These are phyloP conservation scores for Hypomontagnella monticulosa DNA, from an alignment of 495 filamentous ascomycete species.

Conservation along the genomic window DNA sequence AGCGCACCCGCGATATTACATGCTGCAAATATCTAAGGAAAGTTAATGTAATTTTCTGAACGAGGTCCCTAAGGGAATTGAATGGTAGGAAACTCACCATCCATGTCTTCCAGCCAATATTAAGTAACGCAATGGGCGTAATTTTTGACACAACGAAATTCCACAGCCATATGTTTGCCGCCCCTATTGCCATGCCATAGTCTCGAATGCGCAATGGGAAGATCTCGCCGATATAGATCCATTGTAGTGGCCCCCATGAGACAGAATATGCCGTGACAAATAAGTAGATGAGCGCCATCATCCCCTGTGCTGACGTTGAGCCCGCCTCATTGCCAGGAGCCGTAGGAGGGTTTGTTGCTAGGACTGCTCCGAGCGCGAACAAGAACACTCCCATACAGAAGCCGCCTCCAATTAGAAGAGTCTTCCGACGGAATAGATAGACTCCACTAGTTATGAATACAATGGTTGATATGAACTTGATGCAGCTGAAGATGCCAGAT, in stretches of 20 bases:
- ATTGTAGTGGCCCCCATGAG: slow-evolving; percentile 24
- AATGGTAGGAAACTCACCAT: background rate
- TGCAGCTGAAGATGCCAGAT: slow-evolving; percentile 17
- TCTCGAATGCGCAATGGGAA: slow-evolving; percentile 24
- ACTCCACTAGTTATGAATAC: slow-evolving; percentile 15
- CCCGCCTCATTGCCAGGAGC: background rate
- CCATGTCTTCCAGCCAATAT: slow-evolving; percentile 1
- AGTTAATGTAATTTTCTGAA: background rate
- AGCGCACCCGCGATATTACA: slow-evolving; percentile 3
- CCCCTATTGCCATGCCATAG: slow-evolving; percentile 25
- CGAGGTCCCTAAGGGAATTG: background rate
- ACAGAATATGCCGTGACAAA: slow-evolving; percentile 18
- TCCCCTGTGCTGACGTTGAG: slow-evolving; percentile 14
- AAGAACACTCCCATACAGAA: slow-evolving; percentile 25
- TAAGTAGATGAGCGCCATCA: slow-evolving; percentile 11
- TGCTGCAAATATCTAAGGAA: background rate
- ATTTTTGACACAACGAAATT: slow-evolving; percentile 30
- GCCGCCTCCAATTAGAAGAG: slow-evolving; percentile 8
- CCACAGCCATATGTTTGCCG: slow-evolving; percentile 23
- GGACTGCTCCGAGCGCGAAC: slow-evolving; percentile 15
- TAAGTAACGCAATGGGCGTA: slow-evolving; percentile 17
- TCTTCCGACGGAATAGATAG: slow-evolving; percentile 20
- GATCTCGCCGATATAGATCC: slow-evolving; percentile 19
- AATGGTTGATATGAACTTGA: slow-evolving; percentile 23
- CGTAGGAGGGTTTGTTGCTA: slow-evolving; percentile 12